These are phyloP conservation scores for Fusarium siculi DNA, from an alignment of 2,329 filamentous ascomycete genomes.

Conservation along the genomic window DNA sequence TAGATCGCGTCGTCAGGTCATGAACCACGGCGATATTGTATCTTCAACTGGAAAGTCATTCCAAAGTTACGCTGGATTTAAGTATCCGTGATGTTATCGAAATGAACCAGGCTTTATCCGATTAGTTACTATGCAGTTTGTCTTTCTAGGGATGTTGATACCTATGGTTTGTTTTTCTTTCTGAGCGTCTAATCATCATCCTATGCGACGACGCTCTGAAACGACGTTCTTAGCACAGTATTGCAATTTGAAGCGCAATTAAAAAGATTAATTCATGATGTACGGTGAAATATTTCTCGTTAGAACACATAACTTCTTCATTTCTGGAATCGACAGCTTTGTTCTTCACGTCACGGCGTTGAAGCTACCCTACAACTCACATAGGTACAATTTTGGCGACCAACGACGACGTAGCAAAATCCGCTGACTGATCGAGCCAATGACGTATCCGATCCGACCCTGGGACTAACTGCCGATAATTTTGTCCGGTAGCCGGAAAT, in stretches of 20 bases:
- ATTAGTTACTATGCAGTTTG: too few species aligned
- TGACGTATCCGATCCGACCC: background rate
- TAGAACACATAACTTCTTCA: fast-evolving
- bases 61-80: background rate
- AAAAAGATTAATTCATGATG: fast-evolving
- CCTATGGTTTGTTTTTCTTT: too few species aligned
- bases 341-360: background rate
- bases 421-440: background rate
- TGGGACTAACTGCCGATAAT: background rate
- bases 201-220: too few species aligned
- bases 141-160: too few species aligned
- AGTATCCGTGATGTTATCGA: too few species aligned
- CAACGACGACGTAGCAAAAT: background rate
- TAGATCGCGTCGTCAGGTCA: background rate
- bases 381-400: background rate
- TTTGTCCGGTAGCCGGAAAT: background rate
- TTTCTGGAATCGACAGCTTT: background rate
- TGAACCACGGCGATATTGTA: fast-evolving
- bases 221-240: too few species aligned
- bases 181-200: too few species aligned
- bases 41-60: fast-evolving
- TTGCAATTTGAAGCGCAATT: too few species aligned
- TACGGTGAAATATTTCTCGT: fast-evolving
- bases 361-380: background rate
- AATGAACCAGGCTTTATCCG: background rate